Base-by-base conservation (phyloP, 1,139 yeast species). In the Pichia sp. region DNA sequence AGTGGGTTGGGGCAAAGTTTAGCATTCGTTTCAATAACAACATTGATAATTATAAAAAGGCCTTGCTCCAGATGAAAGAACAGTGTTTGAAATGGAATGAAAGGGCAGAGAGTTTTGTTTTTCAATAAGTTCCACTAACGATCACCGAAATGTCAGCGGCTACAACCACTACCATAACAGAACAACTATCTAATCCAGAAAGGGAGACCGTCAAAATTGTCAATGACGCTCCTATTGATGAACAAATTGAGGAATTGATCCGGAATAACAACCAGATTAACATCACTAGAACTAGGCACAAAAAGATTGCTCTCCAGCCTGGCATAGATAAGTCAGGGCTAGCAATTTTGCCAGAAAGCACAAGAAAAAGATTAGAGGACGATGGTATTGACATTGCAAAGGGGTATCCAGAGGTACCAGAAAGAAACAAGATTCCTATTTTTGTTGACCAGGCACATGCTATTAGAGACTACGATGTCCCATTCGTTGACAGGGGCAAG, bases 381-480 rank as follows among this genome's bases (percentile, higher is more conserved):
- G 70, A 71, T 47, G 74, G 74, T n/a, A 62, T 77, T 55, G 80
- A 77, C 58, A 61, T 76, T 31, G 67, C 75, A 4, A 59, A 70
- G 50, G 81, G 80, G 4, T 77, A 77, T 61, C 81, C 81, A 8
- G 71, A 66, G 51, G 64, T 74, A 53, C 76, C 78, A 19, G 61
- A 65, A 16, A 59, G 60, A 49, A 62, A 59, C 1, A 36, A 59
- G 31, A 58, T 66, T 48, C 84, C 85, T n/a, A 71, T 73, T 34
- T 81, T 70, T 62, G 67, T 79, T 16, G 84, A 81, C 59, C 83
- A 81, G 59, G 84, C 83, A 4, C 72, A 56, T 65, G 75, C 57
- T 70, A 74, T 57, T 74, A 76, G 65, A 68, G 50, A 51, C 32
- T 41, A 58, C 19, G 62, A 59, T 32, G 49, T 55, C 8, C 56